phyloP scores from a whole-genome alignment of 768 basidiomycete genomes.

The Mycena haematopus region DNA sequence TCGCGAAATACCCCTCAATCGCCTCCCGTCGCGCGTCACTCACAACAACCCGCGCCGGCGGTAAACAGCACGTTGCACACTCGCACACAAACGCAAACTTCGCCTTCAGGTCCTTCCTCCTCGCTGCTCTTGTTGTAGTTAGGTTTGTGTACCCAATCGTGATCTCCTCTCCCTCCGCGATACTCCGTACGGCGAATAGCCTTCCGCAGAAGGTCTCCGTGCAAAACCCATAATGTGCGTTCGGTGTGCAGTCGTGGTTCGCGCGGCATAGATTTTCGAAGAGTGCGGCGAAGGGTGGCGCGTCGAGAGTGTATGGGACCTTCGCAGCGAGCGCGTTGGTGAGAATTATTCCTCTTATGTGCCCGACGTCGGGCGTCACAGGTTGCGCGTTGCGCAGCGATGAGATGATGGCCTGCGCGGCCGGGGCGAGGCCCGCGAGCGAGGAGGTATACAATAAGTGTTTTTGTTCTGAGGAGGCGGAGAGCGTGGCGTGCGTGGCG shows the following conservation, averaged over 20 bases:
- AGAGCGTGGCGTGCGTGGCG: slow-evolving; percentile 9
- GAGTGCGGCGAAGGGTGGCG: slow-evolving; percentile 10
- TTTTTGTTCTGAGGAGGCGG: slow-evolving; percentile 9
- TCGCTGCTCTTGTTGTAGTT: slow-evolving; percentile 1
- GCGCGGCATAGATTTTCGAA: slow-evolving; percentile 24
- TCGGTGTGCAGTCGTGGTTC: slow-evolving; percentile 28
- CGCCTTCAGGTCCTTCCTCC: background rate
- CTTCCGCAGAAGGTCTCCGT: slow-evolving; percentile 13
- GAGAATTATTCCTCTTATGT: slow-evolving; percentile 15
- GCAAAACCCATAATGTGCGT: slow-evolving; percentile 25
- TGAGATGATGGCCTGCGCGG: slow-evolving; percentile 17
- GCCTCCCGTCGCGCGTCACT: slow-evolving; percentile 20
- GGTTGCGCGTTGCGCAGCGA: slow-evolving; percentile 20
- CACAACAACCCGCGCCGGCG: background rate
- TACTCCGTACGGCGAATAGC: slow-evolving; percentile 14
- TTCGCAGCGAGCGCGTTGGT: slow-evolving; percentile 23
- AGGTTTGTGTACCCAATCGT: slow-evolving; percentile 25
- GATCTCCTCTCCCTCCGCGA: slow-evolving; percentile 27
- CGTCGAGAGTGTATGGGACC: background rate
- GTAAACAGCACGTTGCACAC: slow-evolving; percentile 16
- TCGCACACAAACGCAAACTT: slow-evolving; percentile 19
- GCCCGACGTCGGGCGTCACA: background rate
- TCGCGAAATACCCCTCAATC: slow-evolving; percentile 13
- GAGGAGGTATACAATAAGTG: slow-evolving; percentile 1
- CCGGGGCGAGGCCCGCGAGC: slow-evolving; percentile 15